Evolutionary conservation across 805 yeast genomes (phyloP), one percentile per base, ranked within the genome.

Genomic region (Candida krabiensis): DNA sequence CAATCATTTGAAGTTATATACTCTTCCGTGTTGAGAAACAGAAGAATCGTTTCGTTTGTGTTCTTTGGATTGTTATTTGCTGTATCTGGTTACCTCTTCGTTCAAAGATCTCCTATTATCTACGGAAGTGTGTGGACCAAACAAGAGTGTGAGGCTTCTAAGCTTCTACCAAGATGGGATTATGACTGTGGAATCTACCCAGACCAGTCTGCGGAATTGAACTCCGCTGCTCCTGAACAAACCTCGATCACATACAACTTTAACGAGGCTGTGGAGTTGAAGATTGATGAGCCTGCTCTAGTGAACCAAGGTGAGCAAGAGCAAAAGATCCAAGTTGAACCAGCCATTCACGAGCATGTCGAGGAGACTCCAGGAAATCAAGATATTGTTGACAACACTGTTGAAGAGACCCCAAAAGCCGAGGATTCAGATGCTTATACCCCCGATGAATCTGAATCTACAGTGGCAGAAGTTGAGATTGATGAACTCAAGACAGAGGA

Each of bases 51-150:
- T 25, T 73, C 77, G 3, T 71, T 73, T 34, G 64, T 56, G 3
- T 30, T 77, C 8, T 59, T 83, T 22, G 71, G 63, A 5, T 56
- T 64, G 1, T 73, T 86, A 51, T 66, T 81, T 27, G 60, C 68
- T 1, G 64, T 64, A 15, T 69, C 83, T 17, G 60, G 75, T 9
- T 67, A 68, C 15, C 79, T 80, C 59, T 91, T 75, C 69, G 60
- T 64, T 37, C 61, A 69, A 43, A 81, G 81, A 64, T 73, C 86
- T 2, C 84, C 98, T 24, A 63, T 93, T 55, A 75, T 83, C 33
- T 86, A 86, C 58, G 99, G 86, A 32, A 57, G 75, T 9, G 75
- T 77, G 37, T 91, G 98, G 97, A 84, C 95, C 32, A 73, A 73
- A 53, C 61, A 58, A 19, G 62, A 72, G 43, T 93, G 99, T 66